Conservation (phyloP, 257 asterid species). For the Mitragyna speciosa region DNA sequence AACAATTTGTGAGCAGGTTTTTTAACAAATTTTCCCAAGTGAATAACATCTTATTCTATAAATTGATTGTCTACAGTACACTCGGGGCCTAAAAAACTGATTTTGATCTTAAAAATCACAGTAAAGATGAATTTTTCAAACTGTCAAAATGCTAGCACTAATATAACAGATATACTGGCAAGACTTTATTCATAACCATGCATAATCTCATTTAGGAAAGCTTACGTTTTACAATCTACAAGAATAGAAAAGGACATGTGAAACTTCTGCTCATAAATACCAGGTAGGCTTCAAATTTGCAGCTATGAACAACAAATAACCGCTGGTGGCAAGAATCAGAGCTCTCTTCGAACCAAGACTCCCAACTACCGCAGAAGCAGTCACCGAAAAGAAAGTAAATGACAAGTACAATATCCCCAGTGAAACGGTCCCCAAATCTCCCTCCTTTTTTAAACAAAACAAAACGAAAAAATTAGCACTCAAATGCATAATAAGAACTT, state of each 20-base stretch:
- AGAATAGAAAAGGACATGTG: not conserved
- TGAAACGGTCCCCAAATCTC: slow-evolving; percentile 82
- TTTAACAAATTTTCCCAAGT: too few relatives aligned
- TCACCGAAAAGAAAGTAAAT: slow-evolving; percentile 63
- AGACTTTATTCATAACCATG: not conserved
- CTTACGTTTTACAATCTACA: not conserved
- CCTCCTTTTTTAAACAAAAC: slow-evolving; percentile 46
- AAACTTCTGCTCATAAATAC: slow-evolving; percentile 32
- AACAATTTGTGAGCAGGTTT: too few relatives aligned
- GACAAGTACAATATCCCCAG: slow-evolving; percentile 88
- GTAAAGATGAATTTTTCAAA: too few relatives aligned
- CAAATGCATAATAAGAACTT: not conserved
- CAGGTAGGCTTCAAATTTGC: slow-evolving; percentile 95
- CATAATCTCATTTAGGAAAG: not conserved
- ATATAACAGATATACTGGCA: not conserved
- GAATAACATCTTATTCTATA: too few relatives aligned
- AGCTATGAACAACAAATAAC: slow-evolving; percentile 89
- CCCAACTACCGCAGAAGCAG: slow-evolving; percentile 83
- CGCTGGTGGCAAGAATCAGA: slow-evolving; percentile 56
- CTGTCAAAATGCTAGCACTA: not conserved
- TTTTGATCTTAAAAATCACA: too few relatives aligned
- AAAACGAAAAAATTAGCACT: not conserved
- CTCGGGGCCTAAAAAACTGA: too few relatives aligned
- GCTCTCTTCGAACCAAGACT: slow-evolving; percentile 81
- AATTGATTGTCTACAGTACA: too few relatives aligned